Percentiles rank a stretch among this genome's conserved stretches.
Conservation (phyloP, 371 early-diverging fungal genomes). For the Mucor indicus region DNA sequence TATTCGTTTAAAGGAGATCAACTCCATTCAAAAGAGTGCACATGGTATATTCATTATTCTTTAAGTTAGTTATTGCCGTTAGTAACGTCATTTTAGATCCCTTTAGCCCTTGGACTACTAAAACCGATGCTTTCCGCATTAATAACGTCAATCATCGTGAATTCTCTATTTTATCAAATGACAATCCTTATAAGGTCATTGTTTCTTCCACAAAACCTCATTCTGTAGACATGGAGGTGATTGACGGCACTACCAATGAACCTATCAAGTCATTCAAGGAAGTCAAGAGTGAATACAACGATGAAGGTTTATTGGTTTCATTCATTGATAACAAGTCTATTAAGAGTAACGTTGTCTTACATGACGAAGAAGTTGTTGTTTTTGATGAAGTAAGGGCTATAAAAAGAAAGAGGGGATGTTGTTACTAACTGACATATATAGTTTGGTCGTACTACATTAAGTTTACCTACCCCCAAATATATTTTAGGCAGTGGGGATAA, state of each 20-base stretch:
- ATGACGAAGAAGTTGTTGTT: conserved; percentile 61
- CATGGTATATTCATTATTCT: too few species aligned
- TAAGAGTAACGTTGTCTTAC: conserved; percentile 58
- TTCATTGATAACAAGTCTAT: conserved; percentile 57
- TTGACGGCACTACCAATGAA: conserved; percentile 17
- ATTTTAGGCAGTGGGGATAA: conserved; percentile 39
- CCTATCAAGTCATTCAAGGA: conserved; percentile 23
- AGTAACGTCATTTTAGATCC: conserved; percentile 13
- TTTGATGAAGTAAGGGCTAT: conserved; percentile 59
- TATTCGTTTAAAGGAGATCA: conserved; percentile 51
- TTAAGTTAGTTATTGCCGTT: conserved; percentile 1
- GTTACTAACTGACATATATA: conserved; percentile 6
- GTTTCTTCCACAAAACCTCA: conserved; percentile 17
- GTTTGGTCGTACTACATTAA: conserved; percentile 58
- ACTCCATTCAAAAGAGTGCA: conserved; percentile 23
- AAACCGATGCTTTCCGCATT: conserved; percentile 53
- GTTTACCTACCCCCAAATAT: conserved; percentile 61
- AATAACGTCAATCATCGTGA: conserved; percentile 48
- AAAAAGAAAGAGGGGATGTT: neutral
- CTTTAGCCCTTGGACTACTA: conserved; percentile 59
- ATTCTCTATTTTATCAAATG: conserved; percentile 26
- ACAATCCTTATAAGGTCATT: conserved; percentile 28
- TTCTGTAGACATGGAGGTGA: conserved; percentile 29
- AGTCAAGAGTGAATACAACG: conserved; percentile 29
- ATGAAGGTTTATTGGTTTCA: conserved; percentile 50